Evolutionary conservation across 768 basidiomycete species (phyloP), one percentile per base, ranked within the genome.

Genomic region (Suillus alpinus): DNA sequence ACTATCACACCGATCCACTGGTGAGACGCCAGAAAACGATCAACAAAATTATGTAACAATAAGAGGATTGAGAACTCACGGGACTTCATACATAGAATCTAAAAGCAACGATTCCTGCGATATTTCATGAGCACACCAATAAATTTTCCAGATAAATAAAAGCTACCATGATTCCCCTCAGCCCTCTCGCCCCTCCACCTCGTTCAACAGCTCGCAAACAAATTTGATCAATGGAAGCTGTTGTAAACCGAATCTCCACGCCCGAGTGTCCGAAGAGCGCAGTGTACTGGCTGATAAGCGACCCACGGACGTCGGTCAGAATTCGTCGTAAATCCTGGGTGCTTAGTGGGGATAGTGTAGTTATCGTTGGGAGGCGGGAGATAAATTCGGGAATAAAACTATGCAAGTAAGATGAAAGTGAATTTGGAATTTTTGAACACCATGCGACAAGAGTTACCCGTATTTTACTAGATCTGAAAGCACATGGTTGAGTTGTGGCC

Each of bases 311-410:
- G 66, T 97, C 94, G 2, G 91, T 92, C 46, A 98, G 81, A 60
- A 98, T 92, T n/a, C 89, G 84, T 31, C 94, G 85, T 18, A 98
- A 81, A 73, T 98, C 96, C 12, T 84, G 70, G 10, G 90, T 82
- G 6, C 91, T 89, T 2, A 98, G 80, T 6, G 91, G 89, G 6
- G 88, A 74, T 6, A 98, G 82, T 1, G 93, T 86, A 4, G 95
- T 91, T 39, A 95, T 81, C n/a, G 94, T 89, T 5, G 95, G 95
- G n/a, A 97, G 75, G 32, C 96, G 90, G 18, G 92, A 94, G 56
- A 96, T 83, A 67, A 98, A 98, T 75, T 98, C 95, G 26, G 95
- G 95, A 60, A 98, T 98, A 64, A 97, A 91, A 3, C 91, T 91
- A 60, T 7, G 50, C 34, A 65, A 59, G 34, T 26, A 9, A 39